A percentile compares a stretch with the other conserved stretches of the same genome.
These are phyloP conservation scores for Ceratobasidium papillatum DNA, from an alignment of 1,284 basidiomycete species.

Conservation along the genomic window DNA sequence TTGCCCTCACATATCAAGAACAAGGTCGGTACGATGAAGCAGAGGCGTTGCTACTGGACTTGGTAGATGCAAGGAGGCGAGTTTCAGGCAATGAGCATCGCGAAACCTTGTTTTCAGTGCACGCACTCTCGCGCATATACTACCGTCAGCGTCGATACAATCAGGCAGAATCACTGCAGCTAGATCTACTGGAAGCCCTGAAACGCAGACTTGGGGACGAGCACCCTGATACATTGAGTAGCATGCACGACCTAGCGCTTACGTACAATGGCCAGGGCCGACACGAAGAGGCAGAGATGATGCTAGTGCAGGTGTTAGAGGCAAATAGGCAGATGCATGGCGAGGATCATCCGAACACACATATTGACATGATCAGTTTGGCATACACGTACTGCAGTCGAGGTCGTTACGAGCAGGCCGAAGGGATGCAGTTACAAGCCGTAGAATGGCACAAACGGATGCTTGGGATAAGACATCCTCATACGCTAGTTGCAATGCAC, in stretches of 20 bases:
- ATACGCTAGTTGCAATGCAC: too few relatives aligned
- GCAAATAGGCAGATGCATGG: too few relatives aligned
- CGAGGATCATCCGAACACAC: too few relatives aligned
- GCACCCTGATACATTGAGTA: neutral
- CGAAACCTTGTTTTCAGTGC: neutral
- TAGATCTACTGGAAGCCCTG: neutral
- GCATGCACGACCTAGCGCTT: neutral
- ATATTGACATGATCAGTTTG: too few relatives aligned
- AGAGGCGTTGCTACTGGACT: neutral
- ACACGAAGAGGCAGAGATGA: constrained; percentile 3
- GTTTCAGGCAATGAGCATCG: neutral
- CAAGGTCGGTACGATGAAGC: neutral
- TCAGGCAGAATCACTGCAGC: neutral
- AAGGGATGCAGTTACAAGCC: too few relatives aligned
- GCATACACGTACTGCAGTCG: too few relatives aligned
- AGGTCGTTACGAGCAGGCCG: too few relatives aligned
- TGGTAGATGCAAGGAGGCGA: neutral
- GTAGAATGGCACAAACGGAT: too few relatives aligned
- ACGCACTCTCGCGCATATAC: neutral
- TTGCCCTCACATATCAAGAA: neutral
- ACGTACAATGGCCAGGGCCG: neutral
- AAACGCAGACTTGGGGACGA: neutral
- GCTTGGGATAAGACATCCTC: too few relatives aligned
- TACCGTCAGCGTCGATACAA: neutral
- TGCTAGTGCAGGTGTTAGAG: neutral